Base-by-base conservation (phyloP, 768 basidiomycete genomes). In the Tylopilus felleus region DNA sequence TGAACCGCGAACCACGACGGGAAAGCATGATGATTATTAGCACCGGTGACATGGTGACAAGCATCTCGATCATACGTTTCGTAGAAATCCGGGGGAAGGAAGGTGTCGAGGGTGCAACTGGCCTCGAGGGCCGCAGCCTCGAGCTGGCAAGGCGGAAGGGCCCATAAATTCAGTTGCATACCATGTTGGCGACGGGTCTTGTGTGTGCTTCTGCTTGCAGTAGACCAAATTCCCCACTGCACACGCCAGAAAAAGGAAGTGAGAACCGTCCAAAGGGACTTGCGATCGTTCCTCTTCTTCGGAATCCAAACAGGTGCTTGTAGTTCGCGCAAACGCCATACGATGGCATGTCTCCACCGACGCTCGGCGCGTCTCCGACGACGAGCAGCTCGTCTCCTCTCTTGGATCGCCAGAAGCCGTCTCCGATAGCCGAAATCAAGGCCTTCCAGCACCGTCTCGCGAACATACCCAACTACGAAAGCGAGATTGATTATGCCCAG, bases 401-500 rank as follows among this genome's bases (percentile, higher is more conserved):
- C 70, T 19, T 77, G 74, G n/a, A 81, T 70, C 1, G 66, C 70
- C 23, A 73, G 68, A 48, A 86, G 61, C 8, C 86, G 82, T 52
- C 72, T 76, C 28, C 79, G 78, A 62, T 86, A 86, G 0, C 78
- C 77, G n/a, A 84, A 75, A 60, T 90, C 83, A 43, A 86, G 76
- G 2, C 81, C 80, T 69, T 93, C 92, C 27, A 90, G 74, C 25
- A 92, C 76, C 0, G 83, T 85, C 62, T 88, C 89, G 16, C 86
- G 80, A 25, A 80, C 80, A 49, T 85, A 79, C 4, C 77, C 75
- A 28, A 90, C 83, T 13, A 83, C 80, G 13, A 90, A 72, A 13
- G 79, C 84, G 27, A 88, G 68, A 58, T 78, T 85, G 55, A 90
- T 29, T 47, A 92, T 79, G 12, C 87, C 86, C 31, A 84, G 68